phyloP scores from a whole-genome alignment of 345 rosid species.

The Eucalyptus leucophloia region DNA sequence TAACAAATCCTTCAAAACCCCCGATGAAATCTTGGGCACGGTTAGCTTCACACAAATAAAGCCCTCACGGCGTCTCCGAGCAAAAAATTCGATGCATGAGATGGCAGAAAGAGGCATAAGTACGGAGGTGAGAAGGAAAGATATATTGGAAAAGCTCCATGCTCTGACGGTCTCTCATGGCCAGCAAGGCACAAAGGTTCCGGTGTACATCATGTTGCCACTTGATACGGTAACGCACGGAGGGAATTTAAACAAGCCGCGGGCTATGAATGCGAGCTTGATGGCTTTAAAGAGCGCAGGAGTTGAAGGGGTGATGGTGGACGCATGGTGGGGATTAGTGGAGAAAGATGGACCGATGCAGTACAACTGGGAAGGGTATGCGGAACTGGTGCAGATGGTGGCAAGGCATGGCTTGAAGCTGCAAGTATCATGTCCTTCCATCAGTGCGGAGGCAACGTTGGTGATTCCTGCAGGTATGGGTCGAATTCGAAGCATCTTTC shows the following conservation, averaged over 20 bases:
- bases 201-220: constrained; percentile 90
- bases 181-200: constrained; percentile 37
- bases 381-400: constrained; percentile 81
- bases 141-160: constrained; percentile 42
- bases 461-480: constrained; percentile 92
- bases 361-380: constrained; percentile 96
- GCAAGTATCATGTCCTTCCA: constrained; percentile 94
- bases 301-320: constrained; percentile 95
- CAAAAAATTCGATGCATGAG: constrained; percentile 11
- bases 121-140: constrained; percentile 6
- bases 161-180: constrained; percentile 25
- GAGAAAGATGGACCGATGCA: constrained; percentile 93
- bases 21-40: constrained; percentile 25
- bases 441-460: constrained; percentile 99
- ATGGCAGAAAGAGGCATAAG: constrained; percentile 15
- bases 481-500: background rate
- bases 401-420: constrained; percentile 77
- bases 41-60: constrained; percentile 35
- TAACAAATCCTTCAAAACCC: constrained; percentile 31
- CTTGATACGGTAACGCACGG: constrained; percentile 62
- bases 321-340: constrained; percentile 97
- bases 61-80: constrained; percentile 34
- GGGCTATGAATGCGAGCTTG: constrained; percentile 85
- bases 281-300: constrained; percentile 95
- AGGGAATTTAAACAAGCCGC: constrained; percentile 67